Evolutionary conservation across 306 rosid species (phyloP), one percentile per base, ranked within the genome.

Genomic region (Medicago lupulina): DNA sequence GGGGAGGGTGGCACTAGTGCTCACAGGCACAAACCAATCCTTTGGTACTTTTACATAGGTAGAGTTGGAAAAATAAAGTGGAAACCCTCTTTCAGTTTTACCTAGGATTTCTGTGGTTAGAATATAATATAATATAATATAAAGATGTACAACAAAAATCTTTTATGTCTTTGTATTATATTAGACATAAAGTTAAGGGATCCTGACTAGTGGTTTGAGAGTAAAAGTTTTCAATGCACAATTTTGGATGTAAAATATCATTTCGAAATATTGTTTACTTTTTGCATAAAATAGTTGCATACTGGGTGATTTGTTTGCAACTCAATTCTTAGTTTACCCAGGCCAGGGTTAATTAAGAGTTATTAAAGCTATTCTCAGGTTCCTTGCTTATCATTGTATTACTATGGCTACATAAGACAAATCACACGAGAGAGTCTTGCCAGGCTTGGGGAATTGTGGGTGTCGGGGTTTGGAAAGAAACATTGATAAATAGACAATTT

Each of bases 291-390:
- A 31, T 46, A 21, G 53, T 15, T 58, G 64, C 36, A 18, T 34
- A 47, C 43, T 38, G 6, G 40, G 54, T 18, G 50, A 36, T 59
- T 58, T 44, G 14, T 68, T 60, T 12, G 19, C 39, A 54, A 61
- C 36, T 40, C 34, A 18, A 66, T 17, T 19, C 17, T 60, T 9
- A 15, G 40, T 5, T 43, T 55, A n/a, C 60, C 54, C 62, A 46
- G 60, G 55, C 39, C 19, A 14, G 70, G 34, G 13, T 31, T 50
- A 8, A 21, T 36, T 14, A 38, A 19, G 59, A 67, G 76, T 78
- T 64, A 50, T 60, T 34, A 19, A 49, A 53, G 38, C 72, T 72
- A 71, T 21, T 70, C 19, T 40, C 41, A 59, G 70, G 59, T 44
- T 74, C 14, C 34, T 59, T 41, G 53, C 54, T 12, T 67, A 67